Percentiles rank a stretch among this genome's conserved stretches.
Conservation (phyloP, 176 grass and related monocot species). For the Panicum miliaceum region DNA sequence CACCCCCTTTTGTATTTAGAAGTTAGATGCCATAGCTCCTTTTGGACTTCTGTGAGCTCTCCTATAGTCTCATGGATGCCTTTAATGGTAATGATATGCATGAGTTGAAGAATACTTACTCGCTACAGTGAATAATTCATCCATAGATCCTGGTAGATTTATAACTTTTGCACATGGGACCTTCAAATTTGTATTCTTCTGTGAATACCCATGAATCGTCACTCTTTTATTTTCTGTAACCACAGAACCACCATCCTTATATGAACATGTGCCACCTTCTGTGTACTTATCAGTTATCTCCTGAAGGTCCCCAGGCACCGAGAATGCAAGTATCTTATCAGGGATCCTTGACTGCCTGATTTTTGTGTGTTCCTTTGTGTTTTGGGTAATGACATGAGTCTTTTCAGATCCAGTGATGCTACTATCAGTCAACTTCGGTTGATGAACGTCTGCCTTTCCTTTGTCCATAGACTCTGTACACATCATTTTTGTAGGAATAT, state of each 20-base stretch:
- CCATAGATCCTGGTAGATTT: conserved; percentile 66
- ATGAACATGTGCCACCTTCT: conserved; percentile 2
- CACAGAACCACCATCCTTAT: conserved; percentile 17
- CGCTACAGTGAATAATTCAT: conserved; percentile 69
- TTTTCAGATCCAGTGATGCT: conserved; percentile 34
- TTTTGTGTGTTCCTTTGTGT: not conserved
- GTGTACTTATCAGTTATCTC: conserved; percentile 28
- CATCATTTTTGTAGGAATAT: not conserved
- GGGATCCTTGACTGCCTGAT: conserved; percentile 15
- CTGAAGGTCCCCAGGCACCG: not conserved
- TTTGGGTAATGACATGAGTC: conserved; percentile 2
- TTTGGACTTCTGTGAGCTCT: not conserved
- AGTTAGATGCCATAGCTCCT: not conserved
- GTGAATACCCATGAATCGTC: conserved; percentile 51
- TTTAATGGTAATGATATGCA: not conserved
- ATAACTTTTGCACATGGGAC: conserved; percentile 63
- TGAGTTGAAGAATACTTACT: conserved; percentile 56
- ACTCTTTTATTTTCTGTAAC: conserved; percentile 60
- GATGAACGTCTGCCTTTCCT: conserved; percentile 23
- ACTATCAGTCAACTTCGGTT: conserved; percentile 29
- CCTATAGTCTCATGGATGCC: not conserved
- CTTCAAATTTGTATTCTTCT: conserved; percentile 23
- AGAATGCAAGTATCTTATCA: conserved; percentile 8
- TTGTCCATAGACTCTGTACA: not conserved
- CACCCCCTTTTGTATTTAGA: not conserved